Percentiles rank a stretch among this genome's conserved stretches.
These are phyloP conservation scores for Mucor indicus DNA, from an alignment of 371 early-diverging fungal genomes.

Conservation along the genomic window DNA sequence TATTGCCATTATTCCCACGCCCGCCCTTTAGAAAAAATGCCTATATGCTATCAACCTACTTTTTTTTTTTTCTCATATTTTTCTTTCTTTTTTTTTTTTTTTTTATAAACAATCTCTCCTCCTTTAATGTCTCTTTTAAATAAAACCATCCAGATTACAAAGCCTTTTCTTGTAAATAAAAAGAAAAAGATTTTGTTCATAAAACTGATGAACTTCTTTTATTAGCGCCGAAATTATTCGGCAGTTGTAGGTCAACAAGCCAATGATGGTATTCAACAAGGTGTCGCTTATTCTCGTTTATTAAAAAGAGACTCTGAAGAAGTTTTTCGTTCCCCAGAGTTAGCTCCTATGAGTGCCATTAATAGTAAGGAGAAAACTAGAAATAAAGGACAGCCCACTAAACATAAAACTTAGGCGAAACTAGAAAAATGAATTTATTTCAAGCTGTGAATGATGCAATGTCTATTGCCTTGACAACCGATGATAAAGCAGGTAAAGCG, in stretches of 20 bases:
- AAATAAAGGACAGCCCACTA: no score
- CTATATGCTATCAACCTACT: background rate
- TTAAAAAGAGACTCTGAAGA: constrained; percentile 69
- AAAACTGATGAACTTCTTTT: background rate
- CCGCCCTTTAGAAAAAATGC: no score
- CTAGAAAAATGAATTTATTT: constrained; percentile 90
- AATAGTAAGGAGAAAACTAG: constrained; percentile 37
- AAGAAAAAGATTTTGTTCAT: background rate
- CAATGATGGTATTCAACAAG: constrained; percentile 79
- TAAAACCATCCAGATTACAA: background rate
- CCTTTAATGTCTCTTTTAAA: constrained; percentile 13
- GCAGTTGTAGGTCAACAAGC: constrained; percentile 53
- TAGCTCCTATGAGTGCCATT: constrained; percentile 56
- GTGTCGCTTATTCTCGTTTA: constrained; percentile 72
- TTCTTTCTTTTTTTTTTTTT: constrained; percentile 1
- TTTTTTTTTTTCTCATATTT: background rate
- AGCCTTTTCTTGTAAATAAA: constrained; percentile 6
- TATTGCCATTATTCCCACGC: no score
- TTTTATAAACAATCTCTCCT: background rate
- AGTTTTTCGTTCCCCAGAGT: constrained; percentile 75
- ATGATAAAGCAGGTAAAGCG: constrained; percentile 75
- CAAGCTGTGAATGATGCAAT: constrained; percentile 96
- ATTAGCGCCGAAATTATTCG: constrained; percentile 29
- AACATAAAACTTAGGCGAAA: constrained; percentile 51
- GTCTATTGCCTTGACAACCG: constrained; percentile 82